phyloP scores from a whole-genome alignment of 2,329 filamentous ascomycete genomes.

The Xylariaceae sp. region DNA sequence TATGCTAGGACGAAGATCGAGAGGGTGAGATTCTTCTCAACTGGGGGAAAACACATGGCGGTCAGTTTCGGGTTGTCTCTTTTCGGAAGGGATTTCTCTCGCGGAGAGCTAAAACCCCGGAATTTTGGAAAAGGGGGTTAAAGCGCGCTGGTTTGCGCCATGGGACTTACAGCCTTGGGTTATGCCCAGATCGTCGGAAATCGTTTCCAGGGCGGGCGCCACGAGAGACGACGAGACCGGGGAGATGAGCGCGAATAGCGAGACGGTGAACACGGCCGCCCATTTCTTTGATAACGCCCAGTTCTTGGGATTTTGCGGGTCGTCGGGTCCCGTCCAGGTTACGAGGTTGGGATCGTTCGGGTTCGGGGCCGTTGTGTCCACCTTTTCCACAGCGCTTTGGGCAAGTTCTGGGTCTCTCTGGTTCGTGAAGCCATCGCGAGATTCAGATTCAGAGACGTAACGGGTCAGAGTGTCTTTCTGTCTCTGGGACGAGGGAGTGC shows the following conservation, averaged over 20 bases:
- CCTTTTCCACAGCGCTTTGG: slow-evolving; percentile 20
- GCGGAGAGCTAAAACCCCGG: background rate
- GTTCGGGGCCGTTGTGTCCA: slow-evolving; percentile 24
- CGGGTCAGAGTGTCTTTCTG: slow-evolving; percentile 24
- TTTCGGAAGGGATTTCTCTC: background rate
- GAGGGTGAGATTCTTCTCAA: slow-evolving; percentile 39
- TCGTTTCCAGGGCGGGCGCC: slow-evolving; percentile 45
- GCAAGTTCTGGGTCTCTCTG: slow-evolving; percentile 35
- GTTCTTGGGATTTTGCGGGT: slow-evolving; percentile 48
- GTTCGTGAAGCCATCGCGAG: slow-evolving; percentile 37
- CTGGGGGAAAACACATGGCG: slow-evolving; percentile 6
- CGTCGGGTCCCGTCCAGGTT: slow-evolving; percentile 49
- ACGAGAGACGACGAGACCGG: slow-evolving; percentile 55
- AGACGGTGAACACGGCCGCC: slow-evolving; percentile 50
- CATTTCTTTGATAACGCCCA: slow-evolving; percentile 54
- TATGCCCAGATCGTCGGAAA: slow-evolving; percentile 52
- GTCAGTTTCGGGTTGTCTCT: slow-evolving; percentile 4
- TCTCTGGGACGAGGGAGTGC: slow-evolving; percentile 3
- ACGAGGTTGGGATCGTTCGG: slow-evolving; percentile 39
- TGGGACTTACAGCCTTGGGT: slow-evolving; percentile 32
- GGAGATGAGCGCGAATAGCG: slow-evolving; percentile 56
- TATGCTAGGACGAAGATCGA: slow-evolving; percentile 53
- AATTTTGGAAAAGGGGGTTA: background rate
- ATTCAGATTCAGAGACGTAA: slow-evolving; percentile 34
- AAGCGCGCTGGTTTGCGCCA: background rate